A percentile compares a stretch with the other conserved stretches of the same genome.
phyloP scores from a whole-genome alignment of 192 early-diverging fungal genomes.

The Coemansia sp. region DNA sequence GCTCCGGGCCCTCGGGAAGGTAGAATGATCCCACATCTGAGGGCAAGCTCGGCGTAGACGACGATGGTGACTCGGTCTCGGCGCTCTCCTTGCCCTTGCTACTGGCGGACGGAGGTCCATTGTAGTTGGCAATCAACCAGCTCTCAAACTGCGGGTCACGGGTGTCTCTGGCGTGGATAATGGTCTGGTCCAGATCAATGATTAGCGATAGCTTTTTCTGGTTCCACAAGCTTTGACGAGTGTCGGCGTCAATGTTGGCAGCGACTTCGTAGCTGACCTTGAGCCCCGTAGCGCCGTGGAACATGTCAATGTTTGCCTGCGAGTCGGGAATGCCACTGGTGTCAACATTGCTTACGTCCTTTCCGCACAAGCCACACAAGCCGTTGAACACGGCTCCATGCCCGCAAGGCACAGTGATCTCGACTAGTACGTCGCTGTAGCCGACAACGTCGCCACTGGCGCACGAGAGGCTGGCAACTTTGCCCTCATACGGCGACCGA shows the following conservation, averaged over 20 bases:
- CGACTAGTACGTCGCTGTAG: slow-evolving; percentile 9
- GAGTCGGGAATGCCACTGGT: slow-evolving; percentile 45
- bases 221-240: slow-evolving; percentile 54
- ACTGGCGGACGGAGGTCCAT: slow-evolving; percentile 10
- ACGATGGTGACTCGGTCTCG: not conserved
- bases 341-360: slow-evolving; percentile 53
- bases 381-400: slow-evolving; percentile 74
- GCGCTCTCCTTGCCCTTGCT: not conserved
- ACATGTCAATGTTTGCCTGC: slow-evolving; percentile 72
- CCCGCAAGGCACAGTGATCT: slow-evolving; percentile 58
- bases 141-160: slow-evolving; percentile 21
- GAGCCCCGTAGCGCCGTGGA: slow-evolving; percentile 67
- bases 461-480: slow-evolving; percentile 7
- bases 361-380: slow-evolving; percentile 78
- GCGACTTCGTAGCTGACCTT: slow-evolving; percentile 55
- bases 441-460: slow-evolving; percentile 16
- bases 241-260: slow-evolving; percentile 14
- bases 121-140: slow-evolving; percentile 44
- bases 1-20: slow-evolving; percentile 60
- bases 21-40: slow-evolving; percentile 73
- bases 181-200: slow-evolving; percentile 95
- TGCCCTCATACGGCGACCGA: slow-evolving; percentile 38
- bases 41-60: slow-evolving; percentile 12
- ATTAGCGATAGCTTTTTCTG: slow-evolving; percentile 79
- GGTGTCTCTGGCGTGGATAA: slow-evolving; percentile 79